These are phyloP conservation scores for Fusarium secorum DNA, from an alignment of 2,329 filamentous ascomycete genomes.

Conservation along the genomic window DNA sequence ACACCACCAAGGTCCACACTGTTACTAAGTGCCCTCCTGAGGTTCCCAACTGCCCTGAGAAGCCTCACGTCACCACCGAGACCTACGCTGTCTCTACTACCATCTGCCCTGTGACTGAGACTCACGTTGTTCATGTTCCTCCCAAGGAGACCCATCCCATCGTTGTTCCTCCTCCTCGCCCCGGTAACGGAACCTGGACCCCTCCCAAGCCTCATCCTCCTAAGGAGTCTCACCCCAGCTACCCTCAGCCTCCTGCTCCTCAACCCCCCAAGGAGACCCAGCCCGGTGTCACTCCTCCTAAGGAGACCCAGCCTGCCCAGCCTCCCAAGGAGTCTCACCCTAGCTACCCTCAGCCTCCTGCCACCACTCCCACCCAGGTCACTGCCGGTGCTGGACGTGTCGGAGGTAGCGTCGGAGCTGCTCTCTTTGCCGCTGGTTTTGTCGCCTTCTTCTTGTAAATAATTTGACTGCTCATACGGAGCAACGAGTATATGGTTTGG, in stretches of 20 bases:
- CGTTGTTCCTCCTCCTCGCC: constrained; percentile 5
- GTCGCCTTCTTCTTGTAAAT: constrained; percentile 29
- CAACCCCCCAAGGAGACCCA: constrained; percentile 5
- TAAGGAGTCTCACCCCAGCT: constrained; percentile 7
- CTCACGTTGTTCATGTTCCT: not conserved
- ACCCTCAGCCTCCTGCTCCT: not conserved
- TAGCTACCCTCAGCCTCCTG: not conserved
- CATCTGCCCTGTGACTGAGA: constrained; percentile 32
- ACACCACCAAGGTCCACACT: constrained; percentile 33
- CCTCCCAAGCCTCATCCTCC: constrained; percentile 24
- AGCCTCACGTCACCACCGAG: constrained; percentile 23
- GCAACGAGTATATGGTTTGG: constrained; percentile 14
- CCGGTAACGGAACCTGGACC: constrained; percentile 22
- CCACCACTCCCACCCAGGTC: not conserved
- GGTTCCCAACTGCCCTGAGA: constrained; percentile 27
- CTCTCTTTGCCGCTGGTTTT: constrained; percentile 17
- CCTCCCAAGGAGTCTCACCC: constrained; percentile 2
- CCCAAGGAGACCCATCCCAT: constrained; percentile 8
- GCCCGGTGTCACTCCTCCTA: too few relatives aligned
- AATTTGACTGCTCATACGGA: constrained; percentile 10
- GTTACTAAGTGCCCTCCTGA: constrained; percentile 29
- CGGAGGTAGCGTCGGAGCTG: constrained; percentile 3
- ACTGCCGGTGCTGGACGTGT: constrained; percentile 22
- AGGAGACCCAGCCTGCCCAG: not conserved
- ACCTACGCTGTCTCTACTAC: constrained; percentile 31